Percentiles rank a stretch among this genome's conserved stretches.
These are phyloP conservation scores for Ascochyta fabae DNA, from an alignment of 2,329 filamentous ascomycete species.

Conservation along the genomic window DNA sequence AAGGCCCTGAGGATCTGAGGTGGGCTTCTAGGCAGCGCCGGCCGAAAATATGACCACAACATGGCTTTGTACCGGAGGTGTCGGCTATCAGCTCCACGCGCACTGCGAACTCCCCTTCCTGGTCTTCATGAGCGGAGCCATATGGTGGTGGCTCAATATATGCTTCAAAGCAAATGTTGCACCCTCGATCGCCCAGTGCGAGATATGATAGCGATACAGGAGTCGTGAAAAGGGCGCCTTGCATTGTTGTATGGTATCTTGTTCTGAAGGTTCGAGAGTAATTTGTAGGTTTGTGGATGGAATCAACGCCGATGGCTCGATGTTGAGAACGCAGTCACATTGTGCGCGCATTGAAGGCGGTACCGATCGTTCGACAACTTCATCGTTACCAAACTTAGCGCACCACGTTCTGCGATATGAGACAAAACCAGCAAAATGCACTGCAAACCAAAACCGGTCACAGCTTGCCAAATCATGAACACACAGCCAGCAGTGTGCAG, in stretches of 20 bases:
- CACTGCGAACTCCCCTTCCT: conserved; percentile 7
- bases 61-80: neutral
- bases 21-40: conserved; percentile 5
- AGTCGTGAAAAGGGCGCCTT: conserved; percentile 7
- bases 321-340: too few relatives aligned
- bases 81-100: conserved; percentile 12
- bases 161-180: conserved; percentile 12
- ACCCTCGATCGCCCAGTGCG: neutral
- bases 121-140: neutral
- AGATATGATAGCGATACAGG: too few relatives aligned
- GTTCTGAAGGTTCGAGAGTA: too few relatives aligned
- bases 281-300: too few relatives aligned
- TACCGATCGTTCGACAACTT: too few relatives aligned
- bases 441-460: neutral
- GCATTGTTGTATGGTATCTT: neutral
- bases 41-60: conserved; percentile 14
- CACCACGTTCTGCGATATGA: too few relatives aligned
- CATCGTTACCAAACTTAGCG: too few relatives aligned
- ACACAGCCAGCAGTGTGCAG: too few relatives aligned
- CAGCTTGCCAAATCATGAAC: too few relatives aligned
- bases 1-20: conserved; percentile 3
- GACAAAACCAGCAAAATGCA: neutral
- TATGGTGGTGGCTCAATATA: conserved; percentile 2
- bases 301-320: too few relatives aligned
- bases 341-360: too few relatives aligned